Evolutionary conservation across 768 basidiomycete genomes (phyloP), one percentile per base, ranked within the genome.

Genomic region (Mycena indigotica): DNA sequence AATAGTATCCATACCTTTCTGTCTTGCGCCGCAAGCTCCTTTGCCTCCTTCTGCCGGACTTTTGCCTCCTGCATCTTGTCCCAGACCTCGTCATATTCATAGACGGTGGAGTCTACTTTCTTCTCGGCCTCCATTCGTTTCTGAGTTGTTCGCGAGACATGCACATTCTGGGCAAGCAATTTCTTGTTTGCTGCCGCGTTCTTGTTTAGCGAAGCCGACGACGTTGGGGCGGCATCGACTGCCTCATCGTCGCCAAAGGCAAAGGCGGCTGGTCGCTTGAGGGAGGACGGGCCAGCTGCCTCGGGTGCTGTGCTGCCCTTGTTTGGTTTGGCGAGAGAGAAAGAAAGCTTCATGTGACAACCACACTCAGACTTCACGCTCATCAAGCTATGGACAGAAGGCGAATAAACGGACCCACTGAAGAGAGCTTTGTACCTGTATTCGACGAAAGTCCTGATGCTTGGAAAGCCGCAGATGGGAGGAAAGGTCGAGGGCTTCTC

Each of bases 21-120:
- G 64, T 87, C 87, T 58, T 83, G 84, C 2, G 84, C 67, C 63
- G 95, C 94, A 13, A 75, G 73, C 64, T 95, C 92, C 72, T 93
- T 93, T 2, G 76, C 80, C 64, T 83, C 82, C 67, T 93, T 91
- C 67, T 89, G 89, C 38, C 74, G 75, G 61, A 76, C 75, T 72
- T 95, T 92, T 1, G 86, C 89, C 62, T 89, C 84, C 73, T 98
- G 95, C 88, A 99, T 98, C 63, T 82, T 85, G 67, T 99, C 97
- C 83, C 88, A 98, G 3, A 98, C 86, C 72, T 93, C 95, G 69
- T 99, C 97, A 67, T 99, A 99, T 71, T 95, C 86, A 70, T 89
- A 98, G 3, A 95, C 91, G 0, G 87, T 88, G 40, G 82, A 68
- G 65, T 98, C 96, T 3, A 94, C 77, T 60, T 80, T 79, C 75